Conservation (phyloP, 2,329 filamentous ascomycete genomes). For the Aquanectria penicillioides region DNA sequence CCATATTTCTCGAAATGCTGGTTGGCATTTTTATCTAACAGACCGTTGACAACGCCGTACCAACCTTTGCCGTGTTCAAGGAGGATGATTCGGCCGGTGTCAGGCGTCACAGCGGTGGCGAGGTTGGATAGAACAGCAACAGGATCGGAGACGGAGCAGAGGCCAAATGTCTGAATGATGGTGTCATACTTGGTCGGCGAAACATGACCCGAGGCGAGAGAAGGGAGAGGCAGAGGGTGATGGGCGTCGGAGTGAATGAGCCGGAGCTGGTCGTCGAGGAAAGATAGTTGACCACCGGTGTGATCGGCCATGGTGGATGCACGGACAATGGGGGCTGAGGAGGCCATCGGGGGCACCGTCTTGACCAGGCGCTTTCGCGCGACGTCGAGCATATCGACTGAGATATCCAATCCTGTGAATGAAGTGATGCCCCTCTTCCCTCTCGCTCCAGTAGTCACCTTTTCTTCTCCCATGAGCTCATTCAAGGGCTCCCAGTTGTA, state of each 20-base stretch:
- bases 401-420: conserved; percentile 72
- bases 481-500: conserved; percentile 64
- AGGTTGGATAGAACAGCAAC: conserved; percentile 63
- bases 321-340: conserved; percentile 44
- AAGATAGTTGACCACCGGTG: conserved; percentile 50
- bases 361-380: conserved; percentile 62
- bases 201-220: conserved; percentile 41
- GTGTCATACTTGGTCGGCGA: conserved; percentile 66
- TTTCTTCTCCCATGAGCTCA: conserved; percentile 30
- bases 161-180: conserved; percentile 71
- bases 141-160: conserved; percentile 70
- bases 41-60: conserved; percentile 63
- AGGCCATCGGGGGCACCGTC: conserved; percentile 52
- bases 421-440: conserved; percentile 54
- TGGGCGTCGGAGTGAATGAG: conserved; percentile 61
- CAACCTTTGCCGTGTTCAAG: conserved; percentile 70
- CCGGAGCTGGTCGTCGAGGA: conserved; percentile 55
- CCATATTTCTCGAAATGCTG: conserved; percentile 69
- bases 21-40: conserved; percentile 65
- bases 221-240: conserved; percentile 52
- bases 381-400: conserved; percentile 67
- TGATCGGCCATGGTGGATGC: conserved; percentile 47
- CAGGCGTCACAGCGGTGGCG: conserved; percentile 61
- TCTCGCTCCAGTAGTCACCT: conserved; percentile 18
- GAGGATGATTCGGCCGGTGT: conserved; percentile 67